Conservation (phyloP, 495 filamentous ascomycete genomes). For the Neurospora sp. region DNA sequence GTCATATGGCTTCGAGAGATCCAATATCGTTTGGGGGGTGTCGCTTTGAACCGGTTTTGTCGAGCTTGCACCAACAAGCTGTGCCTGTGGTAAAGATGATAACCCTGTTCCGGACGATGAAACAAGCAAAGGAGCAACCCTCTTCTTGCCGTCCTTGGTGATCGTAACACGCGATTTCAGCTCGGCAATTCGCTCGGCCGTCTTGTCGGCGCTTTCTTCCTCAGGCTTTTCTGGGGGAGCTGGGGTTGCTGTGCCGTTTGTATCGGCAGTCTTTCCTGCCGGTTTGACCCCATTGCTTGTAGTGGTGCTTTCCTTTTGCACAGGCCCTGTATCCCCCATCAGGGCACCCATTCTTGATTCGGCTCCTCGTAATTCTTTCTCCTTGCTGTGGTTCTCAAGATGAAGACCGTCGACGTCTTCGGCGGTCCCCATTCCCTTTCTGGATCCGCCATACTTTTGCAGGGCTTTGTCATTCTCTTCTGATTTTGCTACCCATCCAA, state of each 20-base stretch:
- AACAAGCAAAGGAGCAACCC: constrained; percentile 83
- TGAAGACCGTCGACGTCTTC: constrained; percentile 81
- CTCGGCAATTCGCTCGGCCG: constrained; percentile 57
- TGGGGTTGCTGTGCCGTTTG: constrained; percentile 26
- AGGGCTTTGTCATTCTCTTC: constrained; percentile 88
- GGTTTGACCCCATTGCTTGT: constrained; percentile 35
- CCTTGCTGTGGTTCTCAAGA: constrained; percentile 86
- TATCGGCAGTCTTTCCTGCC: constrained; percentile 21
- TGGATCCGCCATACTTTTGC: constrained; percentile 81
- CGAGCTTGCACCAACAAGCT: constrained; percentile 61
- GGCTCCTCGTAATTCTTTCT: constrained; percentile 74
- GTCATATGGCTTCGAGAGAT: constrained; percentile 90
- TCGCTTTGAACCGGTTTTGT: constrained; percentile 54
- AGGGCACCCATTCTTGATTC: constrained; percentile 94
- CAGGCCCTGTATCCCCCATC: constrained; percentile 69
- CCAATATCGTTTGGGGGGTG: constrained; percentile 73
- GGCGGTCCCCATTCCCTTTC: constrained; percentile 76
- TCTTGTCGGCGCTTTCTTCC: constrained; percentile 43
- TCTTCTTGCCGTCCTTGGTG: constrained; percentile 94
- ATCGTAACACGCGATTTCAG: constrained; percentile 86
- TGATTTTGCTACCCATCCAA: constrained; percentile 45
- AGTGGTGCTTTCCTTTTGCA: constrained; percentile 19
- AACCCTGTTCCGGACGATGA: constrained; percentile 74
- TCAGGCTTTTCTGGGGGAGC: constrained; percentile 20
- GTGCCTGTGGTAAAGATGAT: constrained; percentile 77